Evolutionary conservation across 306 rosid genomes (phyloP), one percentile per base, ranked within the genome.

Genomic region (Prosopis cineraria): DNA sequence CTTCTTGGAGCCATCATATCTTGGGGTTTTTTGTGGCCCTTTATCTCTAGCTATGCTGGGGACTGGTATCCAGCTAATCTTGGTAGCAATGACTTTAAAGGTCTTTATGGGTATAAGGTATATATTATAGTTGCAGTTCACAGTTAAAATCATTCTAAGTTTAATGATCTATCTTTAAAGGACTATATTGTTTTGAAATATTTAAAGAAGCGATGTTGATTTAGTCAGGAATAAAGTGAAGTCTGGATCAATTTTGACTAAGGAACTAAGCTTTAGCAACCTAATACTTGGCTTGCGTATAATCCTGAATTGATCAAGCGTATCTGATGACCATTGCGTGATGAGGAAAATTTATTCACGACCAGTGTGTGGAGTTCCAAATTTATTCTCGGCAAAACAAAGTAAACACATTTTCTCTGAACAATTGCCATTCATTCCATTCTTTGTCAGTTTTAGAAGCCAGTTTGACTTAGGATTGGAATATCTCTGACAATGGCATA

Each of bases 21-120:
- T 33, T 93, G 98, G 99, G 98, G 99, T 47, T 81, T 92, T 76
- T 89, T 95, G 13, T 93, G 98, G 98, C 98, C 60, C 72, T 84
- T 86, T 36, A 67, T 95, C 77, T 89, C 97, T 73, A 76, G 75
- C 48, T 86, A 93, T 81, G 92, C 93, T 68, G 98, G 98, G 76
- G 90, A 91, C 85, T 95, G 99, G 99, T 95, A 95, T 83, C 99
- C 96, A 59, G 93, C 93, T 47, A 83, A 87, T 81, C 98, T 95
- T 66, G 93, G 80, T 63, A 88, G 83, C 88, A 91, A 78, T 85
- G 98, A 91, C 82, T 93, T 93, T 76, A 93, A 95, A 84, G 99
- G 99, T 71, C 98, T 93, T 56, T 95, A 95, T 77, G 99, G 99
- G 75, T 95, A 95, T 78, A 93, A 95, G 98, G 99, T 93, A 87